These are phyloP conservation scores for Haplographium delicatum DNA, from an alignment of 495 filamentous ascomycete genomes.

Conservation along the genomic window DNA sequence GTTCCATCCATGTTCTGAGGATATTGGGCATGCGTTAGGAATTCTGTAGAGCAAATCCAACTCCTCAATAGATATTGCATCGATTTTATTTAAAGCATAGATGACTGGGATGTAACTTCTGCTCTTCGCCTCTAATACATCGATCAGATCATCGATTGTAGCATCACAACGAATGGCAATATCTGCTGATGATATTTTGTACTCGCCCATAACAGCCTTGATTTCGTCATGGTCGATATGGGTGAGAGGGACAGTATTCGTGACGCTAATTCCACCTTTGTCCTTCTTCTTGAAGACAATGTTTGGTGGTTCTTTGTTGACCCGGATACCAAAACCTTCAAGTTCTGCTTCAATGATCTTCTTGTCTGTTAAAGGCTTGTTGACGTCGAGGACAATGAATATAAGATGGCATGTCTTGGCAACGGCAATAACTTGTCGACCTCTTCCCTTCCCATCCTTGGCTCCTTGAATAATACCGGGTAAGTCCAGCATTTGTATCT, in stretches of 20 bases:
- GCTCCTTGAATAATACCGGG: constrained; percentile 98
- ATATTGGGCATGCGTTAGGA: constrained; percentile 93
- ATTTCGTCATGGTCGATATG: constrained; percentile 96
- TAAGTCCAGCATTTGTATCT: constrained; percentile 97
- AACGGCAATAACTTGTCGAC: constrained; percentile 97
- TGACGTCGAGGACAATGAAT: constrained; percentile 97
- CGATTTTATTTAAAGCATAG: constrained; percentile 98
- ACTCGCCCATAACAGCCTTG: constrained; percentile 94
- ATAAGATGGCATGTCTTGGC: constrained; percentile 98
- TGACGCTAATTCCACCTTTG: constrained; percentile 93
- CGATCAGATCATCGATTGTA: constrained; percentile 78
- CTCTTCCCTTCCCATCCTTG: constrained; percentile 96
- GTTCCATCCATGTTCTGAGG: constrained; percentile 98
- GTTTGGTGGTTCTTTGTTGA: constrained; percentile 96
- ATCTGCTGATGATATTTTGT: constrained; percentile 94
- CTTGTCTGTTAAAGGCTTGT: constrained; percentile 97
- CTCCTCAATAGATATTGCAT: constrained; percentile 96
- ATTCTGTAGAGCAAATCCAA: constrained; percentile 94
- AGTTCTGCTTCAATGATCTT: constrained; percentile 93
- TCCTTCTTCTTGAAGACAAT: constrained; percentile 99
- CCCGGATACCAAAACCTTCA: constrained; percentile 95
- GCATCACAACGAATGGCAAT: constrained; percentile 98
- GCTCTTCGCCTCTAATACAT: constrained; percentile 91
- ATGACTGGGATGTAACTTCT: constrained; percentile 96
- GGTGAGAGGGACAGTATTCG: constrained; percentile 82